phyloP scores from a whole-genome alignment of 148 eudicot species.

The Beta vulgaris region DNA sequence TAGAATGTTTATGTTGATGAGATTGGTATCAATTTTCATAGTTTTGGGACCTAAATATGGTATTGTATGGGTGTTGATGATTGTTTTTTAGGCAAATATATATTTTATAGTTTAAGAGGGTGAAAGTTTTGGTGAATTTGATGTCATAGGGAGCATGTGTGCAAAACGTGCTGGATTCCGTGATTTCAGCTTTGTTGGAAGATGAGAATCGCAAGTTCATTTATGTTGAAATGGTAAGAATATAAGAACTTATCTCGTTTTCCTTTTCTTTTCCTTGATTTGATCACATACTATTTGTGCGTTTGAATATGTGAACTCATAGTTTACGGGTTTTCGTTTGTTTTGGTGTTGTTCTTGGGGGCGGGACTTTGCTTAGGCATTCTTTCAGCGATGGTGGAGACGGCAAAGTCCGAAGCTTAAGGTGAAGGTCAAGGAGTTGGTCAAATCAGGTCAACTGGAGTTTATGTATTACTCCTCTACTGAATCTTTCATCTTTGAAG shows the following conservation, averaged over 20 bases:
- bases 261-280: background rate
- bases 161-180: conserved; percentile 73
- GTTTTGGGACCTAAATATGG: background rate
- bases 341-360: background rate
- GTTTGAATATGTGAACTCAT: background rate
- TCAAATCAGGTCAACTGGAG: conserved; percentile 67
- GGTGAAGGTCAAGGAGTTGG: conserved; percentile 63
- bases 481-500: background rate
- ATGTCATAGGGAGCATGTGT: conserved; percentile 67
- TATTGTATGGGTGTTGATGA: too few relatives aligned
- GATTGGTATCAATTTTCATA: too few relatives aligned
- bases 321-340: background rate
- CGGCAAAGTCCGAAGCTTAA: conserved; percentile 56
- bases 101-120: background rate
- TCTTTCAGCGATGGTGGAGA: conserved; percentile 84
- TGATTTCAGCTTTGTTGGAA: conserved; percentile 52
- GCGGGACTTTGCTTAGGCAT: conserved; percentile 42
- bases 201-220: conserved; percentile 63
- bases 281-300: background rate
- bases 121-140: conserved; percentile 13
- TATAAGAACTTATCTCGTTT: background rate
- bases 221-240: conserved; percentile 60
- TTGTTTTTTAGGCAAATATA: background rate
- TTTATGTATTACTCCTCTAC: conserved; percentile 49
- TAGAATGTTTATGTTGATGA: too few relatives aligned